Base-by-base conservation (phyloP, 1,284 basidiomycete species). In the Rhodotorula sp. region DNA sequence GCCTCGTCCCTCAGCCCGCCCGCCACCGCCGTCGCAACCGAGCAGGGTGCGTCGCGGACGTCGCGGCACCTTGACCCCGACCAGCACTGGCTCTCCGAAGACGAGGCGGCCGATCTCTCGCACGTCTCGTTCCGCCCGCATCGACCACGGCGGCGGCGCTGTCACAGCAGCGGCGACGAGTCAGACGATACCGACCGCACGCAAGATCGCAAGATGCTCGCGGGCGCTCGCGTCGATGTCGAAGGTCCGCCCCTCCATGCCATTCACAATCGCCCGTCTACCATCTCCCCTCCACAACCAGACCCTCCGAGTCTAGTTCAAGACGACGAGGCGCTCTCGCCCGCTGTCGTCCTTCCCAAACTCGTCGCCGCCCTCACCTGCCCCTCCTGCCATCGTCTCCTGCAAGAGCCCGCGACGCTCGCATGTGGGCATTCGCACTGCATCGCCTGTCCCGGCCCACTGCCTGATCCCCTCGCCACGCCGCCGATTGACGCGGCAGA, bases 351-450 rank as follows among this genome's bases (percentile, higher is more conserved):
- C 64, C n/a, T 72, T 12, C 67, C 61, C 7, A 50, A 49, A 19
- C 66, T 81, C 34, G 64, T 81, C 57, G 67, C 81, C 52, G 58
- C 83, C 42, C 76, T 86, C 66, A 72, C 75, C 56, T 86, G 87
- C 75, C 82, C 84, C 0, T 79, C 82, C 61, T 87, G 86, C 67
- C 78, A 77, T 10, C 55, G 78, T 19, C 63, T 81, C 55, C 81
- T 87, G 42, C 66, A 77, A 45, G 80, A 82, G 2, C 87, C 87
- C 0, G 82, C 84, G 16, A 88, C 87, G 0, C 83, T 88, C 56
- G 82, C 82, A 45, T 88, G 87, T 71, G 87, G 87, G 5, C 87
- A 88, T 73, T 84, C 87, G 41, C 76, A 87, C 61, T 88, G 87
- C 58, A 48, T 73, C n/a, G 59, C 50, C 17, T 79, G 78, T 66